These are phyloP conservation scores for Ziziphus jujuba DNA, from an alignment of 306 rosid genomes.

Conservation along the genomic window DNA sequence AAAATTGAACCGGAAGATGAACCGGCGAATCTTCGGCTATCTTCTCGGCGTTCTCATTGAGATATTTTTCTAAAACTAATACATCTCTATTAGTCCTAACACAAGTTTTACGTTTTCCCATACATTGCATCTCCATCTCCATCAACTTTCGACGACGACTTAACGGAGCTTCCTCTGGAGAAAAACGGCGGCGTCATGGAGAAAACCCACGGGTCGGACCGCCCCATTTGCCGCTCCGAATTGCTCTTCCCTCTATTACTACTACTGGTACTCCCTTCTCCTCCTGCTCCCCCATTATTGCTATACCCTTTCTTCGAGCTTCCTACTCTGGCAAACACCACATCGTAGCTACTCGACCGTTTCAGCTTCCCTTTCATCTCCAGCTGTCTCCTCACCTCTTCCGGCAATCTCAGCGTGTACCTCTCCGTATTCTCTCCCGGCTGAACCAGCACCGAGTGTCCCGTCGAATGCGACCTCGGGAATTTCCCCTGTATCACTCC, in stretches of 20 bases:
- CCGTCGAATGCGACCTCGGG: constrained; percentile 68
- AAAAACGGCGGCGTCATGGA: constrained; percentile 22
- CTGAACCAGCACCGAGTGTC: constrained; percentile 49
- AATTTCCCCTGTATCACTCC: constrained; percentile 21
- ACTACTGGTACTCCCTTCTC: too few relatives aligned
- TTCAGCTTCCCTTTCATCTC: constrained; percentile 25
- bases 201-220: constrained; percentile 23
- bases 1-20: constrained; percentile 5
- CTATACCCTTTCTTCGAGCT: constrained; percentile 32
- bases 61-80: too few relatives aligned
- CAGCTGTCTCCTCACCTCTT: constrained; percentile 54
- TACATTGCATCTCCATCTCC: constrained; percentile 1
- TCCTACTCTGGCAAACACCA: constrained; percentile 21
- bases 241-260: constrained; percentile 19
- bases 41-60: too few relatives aligned
- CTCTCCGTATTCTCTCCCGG: constrained; percentile 43
- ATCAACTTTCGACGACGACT: constrained; percentile 7
- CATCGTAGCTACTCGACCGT: constrained; percentile 48
- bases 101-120: constrained; percentile 6
- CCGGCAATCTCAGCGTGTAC: constrained; percentile 52
- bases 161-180: constrained; percentile 6
- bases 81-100: constrained; percentile 4
- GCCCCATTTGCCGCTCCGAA: constrained; percentile 22
- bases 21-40: neutral
- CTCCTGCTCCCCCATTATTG: too few relatives aligned